Evolutionary conservation across 108 stramenopile species (phyloP).

Genomic region (Cylindrotheca fusiformis): DNA sequence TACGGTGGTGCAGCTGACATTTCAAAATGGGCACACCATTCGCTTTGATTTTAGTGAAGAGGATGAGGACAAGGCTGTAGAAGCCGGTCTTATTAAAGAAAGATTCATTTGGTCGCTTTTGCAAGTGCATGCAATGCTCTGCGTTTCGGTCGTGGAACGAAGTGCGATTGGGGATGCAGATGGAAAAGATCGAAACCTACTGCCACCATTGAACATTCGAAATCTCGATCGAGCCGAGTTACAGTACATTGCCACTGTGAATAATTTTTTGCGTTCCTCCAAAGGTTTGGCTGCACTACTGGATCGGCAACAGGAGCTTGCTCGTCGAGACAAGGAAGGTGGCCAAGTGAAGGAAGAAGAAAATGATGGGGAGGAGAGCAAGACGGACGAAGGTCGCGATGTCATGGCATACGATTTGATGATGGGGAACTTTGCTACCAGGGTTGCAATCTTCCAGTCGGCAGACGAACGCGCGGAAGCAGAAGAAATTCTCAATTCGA

Average conservation of each 20-base stretch:
- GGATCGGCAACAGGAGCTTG: slow-evolving; percentile 67
- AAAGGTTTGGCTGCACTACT: slow-evolving; percentile 58
- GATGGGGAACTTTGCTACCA: slow-evolving; percentile 82
- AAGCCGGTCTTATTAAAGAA: slow-evolving; percentile 66
- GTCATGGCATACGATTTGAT: slow-evolving; percentile 85
- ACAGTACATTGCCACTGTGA: slow-evolving; percentile 81
- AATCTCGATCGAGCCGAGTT: slow-evolving; percentile 81
- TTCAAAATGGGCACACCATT: slow-evolving; percentile 76
- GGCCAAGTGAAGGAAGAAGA: slow-evolving; percentile 21
- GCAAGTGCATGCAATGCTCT: slow-evolving; percentile 85
- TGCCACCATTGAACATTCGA: slow-evolving; percentile 72
- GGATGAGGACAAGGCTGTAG: slow-evolving; percentile 45
- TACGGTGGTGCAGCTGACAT: slow-evolving; percentile 65
- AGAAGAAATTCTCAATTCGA: slow-evolving; percentile 77
- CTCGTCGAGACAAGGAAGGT: slow-evolving; percentile 22
- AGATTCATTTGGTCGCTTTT: slow-evolving; percentile 81
- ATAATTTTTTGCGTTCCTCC: slow-evolving; percentile 66
- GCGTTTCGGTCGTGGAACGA: slow-evolving; percentile 77
- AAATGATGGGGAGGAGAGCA: slow-evolving; percentile 47
- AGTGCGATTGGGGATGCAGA: slow-evolving; percentile 40
- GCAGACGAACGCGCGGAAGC: slow-evolving; percentile 80
- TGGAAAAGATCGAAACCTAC: slow-evolving; percentile 24
- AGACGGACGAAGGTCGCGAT: slow-evolving; percentile 39
- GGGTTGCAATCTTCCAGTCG: slow-evolving; percentile 70
- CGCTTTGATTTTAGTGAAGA: slow-evolving; percentile 72